These are phyloP conservation scores for Musa acuminata DNA, from an alignment of 176 grass and related monocot species.

Conservation along the genomic window DNA sequence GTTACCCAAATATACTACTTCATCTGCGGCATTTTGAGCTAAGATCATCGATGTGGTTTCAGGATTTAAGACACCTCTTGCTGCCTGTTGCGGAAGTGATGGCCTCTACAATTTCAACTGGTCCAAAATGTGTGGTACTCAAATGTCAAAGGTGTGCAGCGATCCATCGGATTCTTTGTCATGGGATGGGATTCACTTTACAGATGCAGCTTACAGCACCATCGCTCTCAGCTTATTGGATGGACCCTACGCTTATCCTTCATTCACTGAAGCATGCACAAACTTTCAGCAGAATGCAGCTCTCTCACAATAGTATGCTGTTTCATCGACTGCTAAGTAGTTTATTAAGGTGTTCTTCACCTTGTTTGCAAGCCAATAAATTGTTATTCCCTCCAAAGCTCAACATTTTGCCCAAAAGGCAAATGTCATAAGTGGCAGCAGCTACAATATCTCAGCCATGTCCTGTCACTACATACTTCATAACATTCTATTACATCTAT, in stretches of 20 bases:
- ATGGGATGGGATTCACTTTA: slow-evolving; percentile 7
- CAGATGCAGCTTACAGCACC: not conserved
- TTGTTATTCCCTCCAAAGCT: no score
- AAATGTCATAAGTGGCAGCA: no score
- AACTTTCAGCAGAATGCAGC: not conserved
- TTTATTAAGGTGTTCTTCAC: not conserved
- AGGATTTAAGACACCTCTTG: not conserved
- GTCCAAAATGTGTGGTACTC: not conserved
- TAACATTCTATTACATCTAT: no score
- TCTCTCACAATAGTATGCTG: not conserved
- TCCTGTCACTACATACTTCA: no score
- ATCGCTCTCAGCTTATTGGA: not conserved
- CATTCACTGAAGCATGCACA: not conserved
- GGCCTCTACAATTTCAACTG: not conserved
- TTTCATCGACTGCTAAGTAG: not conserved
- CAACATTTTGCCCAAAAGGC: no score
- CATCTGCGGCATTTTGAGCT: not conserved
- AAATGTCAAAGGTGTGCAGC: not conserved
- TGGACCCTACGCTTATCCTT: not conserved
- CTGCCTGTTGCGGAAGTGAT: not conserved
- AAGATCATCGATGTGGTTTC: not conserved
- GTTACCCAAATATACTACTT: not conserved
- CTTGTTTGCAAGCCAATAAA: not conserved
- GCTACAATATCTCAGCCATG: no score
- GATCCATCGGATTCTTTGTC: not conserved